phyloP scores from a whole-genome alignment of 768 basidiomycete species.

The Russula sp. region DNA sequence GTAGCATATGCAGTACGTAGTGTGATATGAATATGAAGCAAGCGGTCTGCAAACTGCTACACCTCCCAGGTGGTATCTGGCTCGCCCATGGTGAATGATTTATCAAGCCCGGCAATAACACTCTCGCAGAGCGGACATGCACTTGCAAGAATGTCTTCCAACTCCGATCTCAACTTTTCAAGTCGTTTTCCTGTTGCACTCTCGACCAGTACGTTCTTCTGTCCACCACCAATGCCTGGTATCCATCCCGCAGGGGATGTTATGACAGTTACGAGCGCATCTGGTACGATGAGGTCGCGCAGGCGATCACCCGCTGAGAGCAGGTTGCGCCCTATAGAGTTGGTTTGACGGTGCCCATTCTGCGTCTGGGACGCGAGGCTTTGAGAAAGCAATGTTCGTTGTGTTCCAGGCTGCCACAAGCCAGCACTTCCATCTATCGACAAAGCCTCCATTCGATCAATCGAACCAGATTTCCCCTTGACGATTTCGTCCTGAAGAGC shows the following conservation, averaged over 20 bases:
- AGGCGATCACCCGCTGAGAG: conserved; percentile 87
- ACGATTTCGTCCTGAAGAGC: conserved; percentile 82
- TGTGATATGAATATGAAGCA: conserved; percentile 18
- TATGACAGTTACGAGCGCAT: conserved; percentile 83
- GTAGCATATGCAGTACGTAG: conserved; percentile 3
- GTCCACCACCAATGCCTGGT: conserved; percentile 55
- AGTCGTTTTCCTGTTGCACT: conserved; percentile 56
- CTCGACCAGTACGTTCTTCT: conserved; percentile 45
- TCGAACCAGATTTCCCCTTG: conserved; percentile 43
- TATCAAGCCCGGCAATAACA: conserved; percentile 80
- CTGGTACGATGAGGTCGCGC: conserved; percentile 90
- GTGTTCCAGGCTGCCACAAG: conserved; percentile 46
- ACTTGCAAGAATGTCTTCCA: conserved; percentile 86
- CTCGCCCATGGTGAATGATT: conserved; percentile 81
- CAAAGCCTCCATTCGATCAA: conserved; percentile 35
- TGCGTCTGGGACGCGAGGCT: conserved; percentile 61
- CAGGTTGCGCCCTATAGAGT: conserved; percentile 71
- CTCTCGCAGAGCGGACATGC: conserved; percentile 94
- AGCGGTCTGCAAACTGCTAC: conserved; percentile 35
- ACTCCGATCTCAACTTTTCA: conserved; percentile 73
- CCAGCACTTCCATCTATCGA: conserved; percentile 29
- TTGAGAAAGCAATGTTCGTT: conserved; percentile 71
- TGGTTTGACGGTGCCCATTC: conserved; percentile 62
- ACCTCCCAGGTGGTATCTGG: conserved; percentile 74
- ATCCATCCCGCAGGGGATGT: conserved; percentile 71